Conservation (phyloP, 176 grass and related monocot species). For the Aegilops sharonensis region DNA sequence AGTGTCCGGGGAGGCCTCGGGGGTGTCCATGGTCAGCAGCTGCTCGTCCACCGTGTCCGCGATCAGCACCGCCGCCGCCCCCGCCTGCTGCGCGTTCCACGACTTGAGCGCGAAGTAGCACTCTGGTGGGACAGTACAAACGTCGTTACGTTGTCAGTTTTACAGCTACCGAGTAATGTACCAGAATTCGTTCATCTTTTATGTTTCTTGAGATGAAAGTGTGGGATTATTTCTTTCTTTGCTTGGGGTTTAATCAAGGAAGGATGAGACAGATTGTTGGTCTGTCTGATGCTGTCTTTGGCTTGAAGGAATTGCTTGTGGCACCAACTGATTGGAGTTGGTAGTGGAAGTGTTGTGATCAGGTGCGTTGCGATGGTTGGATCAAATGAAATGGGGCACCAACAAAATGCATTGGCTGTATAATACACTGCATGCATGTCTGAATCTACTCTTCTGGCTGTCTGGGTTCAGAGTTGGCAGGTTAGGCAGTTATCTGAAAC, state of each 20-base stretch:
- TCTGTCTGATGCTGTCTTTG: constrained; percentile 11
- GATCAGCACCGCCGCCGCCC: constrained; percentile 79
- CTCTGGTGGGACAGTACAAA: constrained; percentile 14
- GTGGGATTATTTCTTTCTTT: not conserved
- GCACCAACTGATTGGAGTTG: constrained; percentile 21
- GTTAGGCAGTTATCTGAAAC: constrained; percentile 1
- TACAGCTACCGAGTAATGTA: no score
- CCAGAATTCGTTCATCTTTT: no score
- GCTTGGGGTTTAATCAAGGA: constrained; percentile 20
- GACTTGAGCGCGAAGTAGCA: constrained; percentile 94
- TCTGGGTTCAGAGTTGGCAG: not conserved
- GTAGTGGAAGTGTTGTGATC: constrained; percentile 4
- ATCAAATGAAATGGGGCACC: not conserved
- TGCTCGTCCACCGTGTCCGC: constrained; percentile 77
- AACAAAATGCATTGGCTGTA: not conserved
- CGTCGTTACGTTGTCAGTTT: not conserved
- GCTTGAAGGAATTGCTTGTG: constrained; percentile 30
- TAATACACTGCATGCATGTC: not conserved
- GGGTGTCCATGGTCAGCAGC: constrained; percentile 93
- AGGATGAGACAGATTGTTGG: not conserved
- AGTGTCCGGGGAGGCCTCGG: constrained; percentile 41
- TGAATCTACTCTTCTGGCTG: not conserved
- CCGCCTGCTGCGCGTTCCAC: constrained; percentile 89
- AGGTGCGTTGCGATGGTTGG: not conserved
- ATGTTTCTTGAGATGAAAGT: not conserved